Base-by-base conservation (phyloP, 2,329 filamentous ascomycete species). In the Grosmannia huntii region DNA sequence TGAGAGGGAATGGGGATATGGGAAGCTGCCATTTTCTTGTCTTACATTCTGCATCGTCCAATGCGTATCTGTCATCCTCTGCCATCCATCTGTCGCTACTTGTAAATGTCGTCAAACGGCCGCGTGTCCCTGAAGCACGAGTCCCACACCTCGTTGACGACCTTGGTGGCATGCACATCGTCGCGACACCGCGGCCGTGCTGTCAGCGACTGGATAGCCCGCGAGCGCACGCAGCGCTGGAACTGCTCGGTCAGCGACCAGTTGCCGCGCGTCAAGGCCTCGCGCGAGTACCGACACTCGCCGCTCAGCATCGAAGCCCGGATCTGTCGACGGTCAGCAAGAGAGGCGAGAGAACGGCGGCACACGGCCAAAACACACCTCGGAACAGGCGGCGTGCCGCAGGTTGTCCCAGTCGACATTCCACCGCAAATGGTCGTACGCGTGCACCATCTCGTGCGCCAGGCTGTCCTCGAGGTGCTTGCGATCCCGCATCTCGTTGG, bases 91-190 rank as follows among this genome's bases (percentile, higher is more conserved):
- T 16, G 50, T 4, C 41, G 53, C 75, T 70, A 92, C 70, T 89
- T 85, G 71, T 96, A 99, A 57, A 99, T 90, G 70, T 97, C 92
- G 70, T 97, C 90, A 72, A 99, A 99, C 2, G 94, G 94, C 67
- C 94, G 79, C 4, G 92, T 97, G 72, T 99, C 94, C 56, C 82
- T 76, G 70, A 95, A 99, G 71, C 94, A 99, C 66, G 90, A 96
- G 65, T 96, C 91, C 90, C 92, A 99, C n/a, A 99, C 94, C 72
- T 95, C 86, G 72, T 97, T 94, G 59, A 99, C 90, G 28, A 95
- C 85, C 73, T 87, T 89, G 56, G 83, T 81, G 4, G 94, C 94
- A 64, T 97, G 89, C 16, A 85, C 84, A 66, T 95, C 85, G 71
- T 95, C 88, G 70, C 88, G 89, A 68, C 91, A 94, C 53, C 80